phyloP scores from a whole-genome alignment of 371 early-diverging fungal species.

The Smittium culicis region DNA sequence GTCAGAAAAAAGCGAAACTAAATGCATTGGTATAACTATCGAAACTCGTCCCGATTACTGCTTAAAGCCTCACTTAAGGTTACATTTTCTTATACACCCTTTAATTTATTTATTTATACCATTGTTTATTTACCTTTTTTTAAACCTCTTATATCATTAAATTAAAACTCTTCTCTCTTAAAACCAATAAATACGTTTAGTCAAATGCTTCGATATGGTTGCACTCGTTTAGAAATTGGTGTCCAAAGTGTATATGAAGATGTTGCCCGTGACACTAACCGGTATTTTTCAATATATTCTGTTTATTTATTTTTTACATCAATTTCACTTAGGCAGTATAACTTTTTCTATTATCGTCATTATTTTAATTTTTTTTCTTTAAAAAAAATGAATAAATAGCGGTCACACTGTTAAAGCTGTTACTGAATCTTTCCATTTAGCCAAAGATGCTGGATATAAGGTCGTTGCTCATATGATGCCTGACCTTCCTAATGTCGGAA shows the following conservation, averaged over 20 bases:
- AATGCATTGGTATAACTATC: constrained; percentile 99
- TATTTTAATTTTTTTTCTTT: background rate
- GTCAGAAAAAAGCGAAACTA: constrained; percentile 91
- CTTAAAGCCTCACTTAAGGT: constrained; percentile 80
- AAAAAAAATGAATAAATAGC: constrained; percentile 19
- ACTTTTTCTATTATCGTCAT: too few species aligned
- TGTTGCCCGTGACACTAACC: constrained; percentile 98
- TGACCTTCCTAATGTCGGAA: constrained; percentile 99
- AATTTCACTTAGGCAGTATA: too few species aligned
- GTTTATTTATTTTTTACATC: background rate
- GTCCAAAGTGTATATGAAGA: constrained; percentile 99
- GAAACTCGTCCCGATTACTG: constrained; percentile 99
- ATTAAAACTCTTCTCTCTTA: too few species aligned
- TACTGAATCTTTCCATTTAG: constrained; percentile 90
- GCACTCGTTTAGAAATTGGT: constrained; percentile 98
- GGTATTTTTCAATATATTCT: background rate
- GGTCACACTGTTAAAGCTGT: constrained; percentile 99
- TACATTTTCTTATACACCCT: background rate
- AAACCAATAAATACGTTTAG: too few species aligned
- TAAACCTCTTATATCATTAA: too few species aligned
- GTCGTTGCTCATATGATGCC: constrained; percentile 99
- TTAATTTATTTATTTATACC: too few species aligned
- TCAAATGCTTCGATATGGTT: constrained; percentile 98
- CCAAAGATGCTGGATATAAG: constrained; percentile 99
- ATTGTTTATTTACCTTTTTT: too few species aligned